Evolutionary conservation across 1,284 basidiomycete genomes (phyloP).

Genomic region (Ganoderma boninense): DNA sequence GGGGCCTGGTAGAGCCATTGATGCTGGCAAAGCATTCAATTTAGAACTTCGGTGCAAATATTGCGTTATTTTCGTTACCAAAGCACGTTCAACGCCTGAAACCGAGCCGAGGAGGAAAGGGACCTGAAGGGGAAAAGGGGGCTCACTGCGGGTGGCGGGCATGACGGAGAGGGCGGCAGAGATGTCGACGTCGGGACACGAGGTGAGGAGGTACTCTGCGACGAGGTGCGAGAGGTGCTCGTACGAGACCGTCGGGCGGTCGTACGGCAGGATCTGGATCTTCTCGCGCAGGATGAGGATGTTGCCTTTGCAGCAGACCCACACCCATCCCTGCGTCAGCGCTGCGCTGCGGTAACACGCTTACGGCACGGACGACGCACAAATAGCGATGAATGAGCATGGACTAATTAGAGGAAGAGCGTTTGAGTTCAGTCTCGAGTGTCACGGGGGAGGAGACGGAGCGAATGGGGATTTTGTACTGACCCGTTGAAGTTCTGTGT

Average conservation of each 20-base stretch:
- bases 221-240: slow-evolving; percentile 84
- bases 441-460: background rate
- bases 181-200: slow-evolving; percentile 69
- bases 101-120: background rate
- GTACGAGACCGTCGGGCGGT: slow-evolving; percentile 80
- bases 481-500: slow-evolving; percentile 86
- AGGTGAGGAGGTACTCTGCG: slow-evolving; percentile 80
- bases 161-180: slow-evolving; percentile 83
- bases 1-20: no score
- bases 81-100: no score
- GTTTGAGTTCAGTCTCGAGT: no score
- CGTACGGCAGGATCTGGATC: slow-evolving; percentile 72
- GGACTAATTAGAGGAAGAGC: slow-evolving; percentile 56
- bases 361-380: slow-evolving; percentile 52
- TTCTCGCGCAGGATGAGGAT: slow-evolving; percentile 83
- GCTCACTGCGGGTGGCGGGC: slow-evolving; percentile 82
- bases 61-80: no score
- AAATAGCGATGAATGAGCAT: slow-evolving; percentile 91
- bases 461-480: slow-evolving; percentile 37
- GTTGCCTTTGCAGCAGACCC: slow-evolving; percentile 57
- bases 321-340: slow-evolving; percentile 20
- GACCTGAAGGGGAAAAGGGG: background rate
- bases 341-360: slow-evolving; percentile 9
- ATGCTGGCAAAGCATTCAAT: no score
- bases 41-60: no score